These are phyloP conservation scores for Aspergillus eucalypticola DNA, from an alignment of 2,329 filamentous ascomycete species.

Conservation along the genomic window DNA sequence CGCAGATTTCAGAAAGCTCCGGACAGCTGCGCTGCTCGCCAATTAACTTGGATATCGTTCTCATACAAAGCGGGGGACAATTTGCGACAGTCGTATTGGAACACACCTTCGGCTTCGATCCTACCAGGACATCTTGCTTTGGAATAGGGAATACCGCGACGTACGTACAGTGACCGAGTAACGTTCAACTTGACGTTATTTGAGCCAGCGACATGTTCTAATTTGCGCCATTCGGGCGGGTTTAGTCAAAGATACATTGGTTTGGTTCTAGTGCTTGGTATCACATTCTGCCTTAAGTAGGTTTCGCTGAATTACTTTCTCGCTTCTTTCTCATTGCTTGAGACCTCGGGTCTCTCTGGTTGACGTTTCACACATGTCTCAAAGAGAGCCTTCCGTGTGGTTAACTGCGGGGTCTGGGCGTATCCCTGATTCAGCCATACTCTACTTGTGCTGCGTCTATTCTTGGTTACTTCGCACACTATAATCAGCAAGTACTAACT, in stretches of 20 bases:
- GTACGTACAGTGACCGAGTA: constrained; percentile 1
- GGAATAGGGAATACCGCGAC: neutral
- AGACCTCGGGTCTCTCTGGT: neutral
- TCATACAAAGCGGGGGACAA: neutral
- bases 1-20: neutral
- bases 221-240: neutral
- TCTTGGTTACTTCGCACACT: neutral
- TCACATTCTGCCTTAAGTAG: neutral
- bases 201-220: neutral
- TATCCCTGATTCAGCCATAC: constrained; percentile 22
- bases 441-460: neutral
- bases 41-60: neutral
- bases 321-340: no score
- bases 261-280: neutral
- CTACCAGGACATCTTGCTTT: neutral
- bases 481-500: constrained; percentile 5
- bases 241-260: neutral
- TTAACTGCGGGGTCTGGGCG: constrained; percentile 8
- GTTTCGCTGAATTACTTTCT: neutral
- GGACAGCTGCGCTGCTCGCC: neutral
- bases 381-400: constrained; percentile 11
- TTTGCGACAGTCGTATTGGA: neutral
- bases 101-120: neutral
- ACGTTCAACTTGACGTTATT: neutral
- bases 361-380: constrained; percentile 17